phyloP scores from a whole-genome alignment of 2,329 filamentous ascomycete genomes.

The Catunica adiposa region DNA sequence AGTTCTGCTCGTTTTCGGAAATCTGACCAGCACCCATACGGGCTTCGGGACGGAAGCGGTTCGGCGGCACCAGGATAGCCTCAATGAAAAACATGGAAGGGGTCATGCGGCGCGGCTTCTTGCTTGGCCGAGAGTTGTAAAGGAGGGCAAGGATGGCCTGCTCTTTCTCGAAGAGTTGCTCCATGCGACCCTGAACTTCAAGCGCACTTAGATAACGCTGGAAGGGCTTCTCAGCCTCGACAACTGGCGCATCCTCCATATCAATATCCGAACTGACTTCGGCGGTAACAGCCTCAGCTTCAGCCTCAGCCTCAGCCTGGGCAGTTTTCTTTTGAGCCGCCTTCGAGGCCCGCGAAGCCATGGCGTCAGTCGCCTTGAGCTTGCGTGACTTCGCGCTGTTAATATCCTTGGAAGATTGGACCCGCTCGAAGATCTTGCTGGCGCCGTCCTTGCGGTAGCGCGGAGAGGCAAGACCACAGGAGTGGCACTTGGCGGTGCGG shows the following conservation, averaged over 20 bases:
- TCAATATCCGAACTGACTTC: conserved; percentile 22
- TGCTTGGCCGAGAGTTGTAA: conserved; percentile 58
- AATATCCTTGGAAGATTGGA: conserved; percentile 57
- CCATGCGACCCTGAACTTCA: conserved; percentile 66
- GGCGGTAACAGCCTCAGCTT: conserved; percentile 42
- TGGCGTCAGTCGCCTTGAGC: conserved; percentile 53
- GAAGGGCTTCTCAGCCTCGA: conserved; percentile 22
- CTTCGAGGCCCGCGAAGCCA: conserved; percentile 30
- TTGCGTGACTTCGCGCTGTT: conserved; percentile 55
- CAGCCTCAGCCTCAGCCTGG: conserved; percentile 29
- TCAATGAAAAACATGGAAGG: conserved; percentile 92
- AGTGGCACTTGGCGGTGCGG: conserved; percentile 50
- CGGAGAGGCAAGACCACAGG: conserved; percentile 55
- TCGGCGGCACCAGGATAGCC: conserved; percentile 75
- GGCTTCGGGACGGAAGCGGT: conserved; percentile 77
- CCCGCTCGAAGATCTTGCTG: conserved; percentile 84
- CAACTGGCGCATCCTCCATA: conserved; percentile 21
- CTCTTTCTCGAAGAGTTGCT: conserved; percentile 72
- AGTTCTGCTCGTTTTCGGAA: conserved; percentile 77
- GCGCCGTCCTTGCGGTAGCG: conserved; percentile 76
- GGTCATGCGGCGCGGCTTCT: conserved; percentile 39
- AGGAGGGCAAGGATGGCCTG: conserved; percentile 69
- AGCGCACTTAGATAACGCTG: conserved; percentile 69
- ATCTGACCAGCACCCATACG: conserved; percentile 66
- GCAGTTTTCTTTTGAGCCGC: conserved; percentile 15